These are phyloP conservation scores for Blastomyces emzantsi DNA, from an alignment of 2,329 filamentous ascomycete species.

Conservation along the genomic window DNA sequence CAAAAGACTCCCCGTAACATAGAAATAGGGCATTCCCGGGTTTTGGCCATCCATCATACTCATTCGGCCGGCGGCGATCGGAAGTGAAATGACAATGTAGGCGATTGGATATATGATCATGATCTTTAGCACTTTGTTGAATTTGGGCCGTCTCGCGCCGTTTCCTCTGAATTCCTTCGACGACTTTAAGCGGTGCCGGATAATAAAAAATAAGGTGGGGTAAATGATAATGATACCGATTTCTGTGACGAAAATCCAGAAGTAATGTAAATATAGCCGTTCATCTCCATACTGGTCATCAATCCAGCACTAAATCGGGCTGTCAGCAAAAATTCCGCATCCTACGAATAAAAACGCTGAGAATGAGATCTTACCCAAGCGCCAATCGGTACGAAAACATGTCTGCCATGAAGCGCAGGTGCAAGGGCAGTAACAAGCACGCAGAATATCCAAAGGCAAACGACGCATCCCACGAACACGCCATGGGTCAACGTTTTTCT, in stretches of 20 bases:
- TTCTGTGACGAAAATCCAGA: constrained; percentile 47
- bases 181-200: constrained; percentile 37
- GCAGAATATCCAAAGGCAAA: constrained; percentile 39
- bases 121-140: constrained; percentile 34
- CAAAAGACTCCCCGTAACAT: constrained; percentile 46
- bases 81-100: constrained; percentile 56
- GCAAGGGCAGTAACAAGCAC: constrained; percentile 31
- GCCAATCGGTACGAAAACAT: background rate
- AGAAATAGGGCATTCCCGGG: constrained; percentile 37
- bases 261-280: constrained; percentile 43
- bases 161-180: constrained; percentile 25
- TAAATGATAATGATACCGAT: constrained; percentile 44
- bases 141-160: constrained; percentile 15
- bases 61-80: constrained; percentile 45
- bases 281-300: constrained; percentile 33
- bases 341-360: background rate
- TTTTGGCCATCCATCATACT: constrained; percentile 27
- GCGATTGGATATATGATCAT: constrained; percentile 40
- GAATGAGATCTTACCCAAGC: background rate
- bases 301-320: constrained; percentile 39
- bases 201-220: constrained; percentile 40
- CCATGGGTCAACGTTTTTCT: constrained; percentile 38
- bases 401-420: background rate
- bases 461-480: constrained; percentile 38
- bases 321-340: background rate